These are phyloP conservation scores for Paramecium tetraurelia DNA, from an alignment of 73 alveolate species.

Conservation along the genomic window DNA sequence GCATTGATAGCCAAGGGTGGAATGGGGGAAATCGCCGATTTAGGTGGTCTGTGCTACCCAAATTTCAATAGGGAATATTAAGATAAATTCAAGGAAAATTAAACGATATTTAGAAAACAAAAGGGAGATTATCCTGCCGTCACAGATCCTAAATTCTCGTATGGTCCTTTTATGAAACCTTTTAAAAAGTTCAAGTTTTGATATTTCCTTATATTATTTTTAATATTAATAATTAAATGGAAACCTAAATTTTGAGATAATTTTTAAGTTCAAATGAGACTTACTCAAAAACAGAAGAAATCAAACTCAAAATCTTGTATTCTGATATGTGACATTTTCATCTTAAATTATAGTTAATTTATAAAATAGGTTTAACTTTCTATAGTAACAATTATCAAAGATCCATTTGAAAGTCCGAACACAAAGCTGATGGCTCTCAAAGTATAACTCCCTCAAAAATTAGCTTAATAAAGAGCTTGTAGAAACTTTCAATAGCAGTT, in stretches of 20 bases:
- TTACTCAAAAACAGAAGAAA: background rate
- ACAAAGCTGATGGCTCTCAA: background rate
- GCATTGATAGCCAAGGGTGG: background rate
- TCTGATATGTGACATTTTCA: background rate
- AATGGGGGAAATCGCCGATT: conserved; percentile 49
- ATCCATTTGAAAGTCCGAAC: background rate
- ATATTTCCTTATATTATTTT: background rate
- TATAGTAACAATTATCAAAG: background rate
- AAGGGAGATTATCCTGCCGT: conserved; percentile 48
- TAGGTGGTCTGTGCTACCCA: conserved; percentile 42
- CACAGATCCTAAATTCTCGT: conserved; percentile 31
- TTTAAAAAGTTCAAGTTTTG: conserved; percentile 36
- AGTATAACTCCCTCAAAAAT: background rate
- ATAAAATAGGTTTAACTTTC: background rate
- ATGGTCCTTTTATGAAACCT: conserved; percentile 49
- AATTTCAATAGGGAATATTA: conserved; percentile 34
- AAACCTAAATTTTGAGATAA: background rate
- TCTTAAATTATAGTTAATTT: background rate
- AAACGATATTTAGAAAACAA: conserved; percentile 13
- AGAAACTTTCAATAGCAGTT: background rate
- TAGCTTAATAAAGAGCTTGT: background rate
- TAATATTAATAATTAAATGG: background rate
- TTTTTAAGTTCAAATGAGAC: background rate
- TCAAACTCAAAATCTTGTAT: background rate
- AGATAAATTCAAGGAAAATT: conserved; percentile 37